Evolutionary conservation across 805 yeast species (phyloP).

Genomic region (Ogataea paraovalis): DNA sequence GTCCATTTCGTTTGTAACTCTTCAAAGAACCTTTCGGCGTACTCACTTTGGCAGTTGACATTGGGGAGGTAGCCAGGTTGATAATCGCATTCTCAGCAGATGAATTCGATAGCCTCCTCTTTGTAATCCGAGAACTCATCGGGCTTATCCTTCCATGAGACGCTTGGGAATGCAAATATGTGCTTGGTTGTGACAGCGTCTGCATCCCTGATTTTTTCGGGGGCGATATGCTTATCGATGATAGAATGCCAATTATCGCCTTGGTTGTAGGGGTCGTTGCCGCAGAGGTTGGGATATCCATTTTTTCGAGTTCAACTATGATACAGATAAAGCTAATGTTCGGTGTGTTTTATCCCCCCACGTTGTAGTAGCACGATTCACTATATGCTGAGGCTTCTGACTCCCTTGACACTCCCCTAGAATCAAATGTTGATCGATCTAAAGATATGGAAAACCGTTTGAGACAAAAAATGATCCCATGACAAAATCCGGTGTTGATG

Average conservation of each 20-base stretch:
- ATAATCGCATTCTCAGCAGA: constrained; percentile 4
- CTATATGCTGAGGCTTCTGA: too few relatives aligned
- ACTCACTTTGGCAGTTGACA: not conserved
- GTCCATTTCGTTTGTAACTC: not conserved
- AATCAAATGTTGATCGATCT: too few relatives aligned
- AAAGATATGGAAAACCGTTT: too few relatives aligned
- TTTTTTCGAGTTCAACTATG: not conserved
- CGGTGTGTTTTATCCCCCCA: too few relatives aligned
- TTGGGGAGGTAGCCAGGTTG: constrained; percentile 4
- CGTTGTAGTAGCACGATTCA: too few relatives aligned
- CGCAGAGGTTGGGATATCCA: not conserved
- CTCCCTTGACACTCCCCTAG: too few relatives aligned
- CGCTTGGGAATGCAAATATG: constrained; percentile 1
- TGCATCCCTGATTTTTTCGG: not conserved
- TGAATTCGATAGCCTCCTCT: constrained; percentile 21
- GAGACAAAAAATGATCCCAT: too few relatives aligned
- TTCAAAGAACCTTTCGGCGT: not conserved
- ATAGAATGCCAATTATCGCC: constrained; percentile 18
- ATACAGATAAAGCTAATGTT: not conserved
- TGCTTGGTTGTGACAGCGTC: not conserved
- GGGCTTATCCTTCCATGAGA: constrained; percentile 3
- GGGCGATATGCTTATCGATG: constrained; percentile 16
- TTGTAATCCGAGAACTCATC: constrained; percentile 1
- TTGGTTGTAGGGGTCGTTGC: constrained; percentile 7
- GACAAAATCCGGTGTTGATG: too few relatives aligned